phyloP scores from a whole-genome alignment of 192 early-diverging fungal genomes.

The Coemansia sp. region DNA sequence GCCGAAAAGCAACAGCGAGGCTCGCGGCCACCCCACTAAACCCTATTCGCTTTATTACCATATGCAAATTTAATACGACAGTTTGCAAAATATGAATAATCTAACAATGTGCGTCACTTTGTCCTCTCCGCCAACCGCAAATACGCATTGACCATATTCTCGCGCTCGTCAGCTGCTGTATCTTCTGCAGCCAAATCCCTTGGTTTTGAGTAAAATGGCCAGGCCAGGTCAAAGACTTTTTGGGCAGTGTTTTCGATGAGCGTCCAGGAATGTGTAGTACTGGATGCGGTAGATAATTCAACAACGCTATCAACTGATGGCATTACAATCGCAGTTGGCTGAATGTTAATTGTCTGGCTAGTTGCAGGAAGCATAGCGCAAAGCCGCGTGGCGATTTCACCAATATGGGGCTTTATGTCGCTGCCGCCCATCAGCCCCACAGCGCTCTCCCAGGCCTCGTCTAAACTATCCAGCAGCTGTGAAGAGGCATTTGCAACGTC shows the following conservation, averaged over 20 bases:
- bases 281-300: not conserved
- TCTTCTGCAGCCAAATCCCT: not conserved
- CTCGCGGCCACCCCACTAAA: not conserved
- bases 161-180: not conserved
- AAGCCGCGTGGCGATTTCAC: constrained; percentile 31
- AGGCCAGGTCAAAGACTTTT: constrained; percentile 6
- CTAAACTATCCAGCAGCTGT: not conserved
- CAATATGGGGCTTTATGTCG: constrained; percentile 22
- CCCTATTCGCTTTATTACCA: not conserved
- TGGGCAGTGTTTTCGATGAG: not conserved
- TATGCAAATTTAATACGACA: not conserved
- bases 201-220: constrained; percentile 10
- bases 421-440: constrained; percentile 38
- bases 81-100: not conserved
- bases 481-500: not conserved
- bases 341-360: not conserved
- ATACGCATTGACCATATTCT: constrained; percentile 32
- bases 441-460: constrained; percentile 31
- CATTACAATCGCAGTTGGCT: not conserved
- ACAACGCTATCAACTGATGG: not conserved
- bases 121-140: constrained; percentile 11
- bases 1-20: constrained; percentile 30
- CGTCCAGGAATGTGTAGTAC: not conserved
- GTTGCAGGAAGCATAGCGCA: constrained; percentile 17
- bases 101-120: not conserved